Evolutionary conservation across 495 filamentous ascomycete genomes (phyloP), one percentile per base, ranked within the genome.

Genomic region (Lichina pygmaea): DNA sequence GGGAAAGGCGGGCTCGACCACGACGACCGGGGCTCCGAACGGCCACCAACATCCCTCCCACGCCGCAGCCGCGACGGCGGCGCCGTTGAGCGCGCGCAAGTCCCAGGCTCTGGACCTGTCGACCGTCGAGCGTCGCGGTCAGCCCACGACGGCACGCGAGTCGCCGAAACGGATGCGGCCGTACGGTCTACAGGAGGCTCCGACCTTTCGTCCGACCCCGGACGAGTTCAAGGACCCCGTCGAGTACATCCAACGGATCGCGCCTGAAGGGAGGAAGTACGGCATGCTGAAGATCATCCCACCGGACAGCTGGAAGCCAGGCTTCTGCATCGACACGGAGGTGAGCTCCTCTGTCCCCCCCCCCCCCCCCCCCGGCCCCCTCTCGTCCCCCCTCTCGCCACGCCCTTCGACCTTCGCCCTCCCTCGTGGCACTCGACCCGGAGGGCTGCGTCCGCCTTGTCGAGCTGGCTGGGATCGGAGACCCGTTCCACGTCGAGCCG

Each of bases 281-380:
- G 89, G 89, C 33, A 77, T 95, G 38, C 84, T 81, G 66, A 86
- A 94, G 60, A 79, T 99, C 49, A 79, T 95, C 47, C 89, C 91
- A 10, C 89, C 89, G 9, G 80, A 86, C 46, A 73, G 67, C 33
- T 99, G 89, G 89, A 85, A 91, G 48, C 89, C 89, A 12, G 66
- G 78, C 40, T 95, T 99, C 55, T 86, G 86, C 10, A 84, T 99
- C 54, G 85, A 99, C 60, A 94, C 89, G 13, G 83, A 94, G 76
- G 86, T 94, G 34, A n/a, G 34, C n/a, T 38, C n/a, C n/a, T 38
- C n/a, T n/a, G n/a, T n/a, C n/a, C n/a, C n/a, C n/a, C n/a, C n/a
- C 55, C 75, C 61, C 45, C 50, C 33, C 44, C 45, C 5, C 34
- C 44, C 43, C 41, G 30, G 37, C 24, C 49, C 44, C 47, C 33